Conservation (phyloP, 2,329 filamentous ascomycete genomes). For the Aspergillus sp. region DNA sequence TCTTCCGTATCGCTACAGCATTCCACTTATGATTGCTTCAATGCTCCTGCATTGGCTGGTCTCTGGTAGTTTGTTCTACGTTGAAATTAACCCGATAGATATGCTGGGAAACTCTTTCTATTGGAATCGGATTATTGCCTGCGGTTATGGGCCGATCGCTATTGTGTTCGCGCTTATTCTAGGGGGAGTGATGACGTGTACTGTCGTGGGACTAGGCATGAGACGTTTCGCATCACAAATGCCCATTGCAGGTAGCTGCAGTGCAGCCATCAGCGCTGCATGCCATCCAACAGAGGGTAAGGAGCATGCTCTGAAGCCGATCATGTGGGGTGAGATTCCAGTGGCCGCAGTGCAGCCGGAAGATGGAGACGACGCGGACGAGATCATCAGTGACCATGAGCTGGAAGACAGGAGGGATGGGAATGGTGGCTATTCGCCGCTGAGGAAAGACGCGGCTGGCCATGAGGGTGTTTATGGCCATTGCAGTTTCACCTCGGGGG, state of each 20-base stretch:
- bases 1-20: slow-evolving; percentile 37
- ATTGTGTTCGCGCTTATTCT: slow-evolving; percentile 10
- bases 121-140: background rate
- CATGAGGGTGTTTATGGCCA: background rate
- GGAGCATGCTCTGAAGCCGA: slow-evolving; percentile 18
- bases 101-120: background rate
- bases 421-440: background rate
- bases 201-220: slow-evolving; percentile 17
- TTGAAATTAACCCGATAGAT: slow-evolving; percentile 30
- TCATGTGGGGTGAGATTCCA: slow-evolving; percentile 30
- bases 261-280: slow-evolving; percentile 37
- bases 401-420: background rate
- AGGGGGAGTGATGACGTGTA: slow-evolving; percentile 8
- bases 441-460: background rate
- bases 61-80: slow-evolving; percentile 49
- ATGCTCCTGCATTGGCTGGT: slow-evolving; percentile 50
- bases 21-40: slow-evolving; percentile 36
- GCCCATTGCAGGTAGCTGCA: slow-evolving; percentile 30
- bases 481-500: slow-evolving; percentile 4
- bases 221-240: slow-evolving; percentile 25
- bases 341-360: background rate
- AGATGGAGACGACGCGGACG: background rate
- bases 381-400: background rate
- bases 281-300: slow-evolving; percentile 28
- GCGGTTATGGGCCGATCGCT: slow-evolving; percentile 3